Base-by-base conservation (phyloP, 768 basidiomycete species). In the Suillus sp. region DNA sequence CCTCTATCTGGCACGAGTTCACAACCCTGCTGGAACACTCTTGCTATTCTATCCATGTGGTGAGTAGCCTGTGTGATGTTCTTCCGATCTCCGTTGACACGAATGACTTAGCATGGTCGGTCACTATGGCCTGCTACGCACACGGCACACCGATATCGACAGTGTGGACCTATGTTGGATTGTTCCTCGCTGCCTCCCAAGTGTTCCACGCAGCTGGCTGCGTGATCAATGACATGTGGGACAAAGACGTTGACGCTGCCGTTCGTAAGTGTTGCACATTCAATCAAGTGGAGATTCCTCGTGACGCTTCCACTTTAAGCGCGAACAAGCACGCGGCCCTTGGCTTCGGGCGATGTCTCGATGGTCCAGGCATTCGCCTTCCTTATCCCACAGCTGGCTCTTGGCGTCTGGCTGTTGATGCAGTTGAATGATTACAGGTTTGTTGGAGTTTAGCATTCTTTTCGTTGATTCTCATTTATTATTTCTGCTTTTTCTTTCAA, bases 171-270 rank as follows among this genome's bases (percentile, higher is more conserved):
- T 53, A 53, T 13, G 9, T 53, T n/a, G 51, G 51, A 13, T 32
- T 53, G 20, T 53, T 53, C 51, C 51, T 53, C 7, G 10, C 27
- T 20, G 51, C 50, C 10, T 11, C 50, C 16, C 30, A 20, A 5
- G 50, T 51, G 30, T 51, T 51, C 50, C 50, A 30, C 20, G 9
- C 50, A 5, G 50, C 50, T 20, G 50, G 50, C 3, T 51, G 50
- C 9, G 50, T 51, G 30, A 32, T 51, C 50, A 51, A 51, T 14
- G 50, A 51, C 30, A 51, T 51, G 50, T 51, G 50, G 50, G 50
- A 51, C 27, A 51, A 20, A 20, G 30, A 51, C 1, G 14, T 53
- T 4, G 51, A 53, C 5, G 30, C 51, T n/a, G 51, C 51, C 30
- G 30, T 30, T 32, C 30, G 51, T 53, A 20, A n/a, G 51, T 53